Evolutionary conservation across 2,329 filamentous ascomycete species (phyloP).

Genomic region (Seiridium unicorne): DNA sequence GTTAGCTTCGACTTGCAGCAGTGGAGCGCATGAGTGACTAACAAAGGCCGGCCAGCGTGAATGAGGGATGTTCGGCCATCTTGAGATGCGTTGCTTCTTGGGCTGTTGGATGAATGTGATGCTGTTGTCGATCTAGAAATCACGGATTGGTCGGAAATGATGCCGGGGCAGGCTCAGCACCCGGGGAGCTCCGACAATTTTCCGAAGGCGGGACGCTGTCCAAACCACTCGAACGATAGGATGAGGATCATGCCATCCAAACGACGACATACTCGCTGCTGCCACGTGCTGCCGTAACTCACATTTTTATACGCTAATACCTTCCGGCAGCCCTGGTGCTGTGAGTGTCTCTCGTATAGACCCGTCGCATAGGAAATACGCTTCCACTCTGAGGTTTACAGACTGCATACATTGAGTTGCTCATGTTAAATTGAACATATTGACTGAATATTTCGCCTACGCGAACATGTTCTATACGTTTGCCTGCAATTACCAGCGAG

Average conservation of each 20-base stretch:
- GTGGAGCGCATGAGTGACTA: constrained; percentile 14
- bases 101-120: not conserved
- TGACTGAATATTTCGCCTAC: no score
- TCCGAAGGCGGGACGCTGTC: not conserved
- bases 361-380: no score
- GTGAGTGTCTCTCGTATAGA: no score
- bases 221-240: not conserved
- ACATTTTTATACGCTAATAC: no score
- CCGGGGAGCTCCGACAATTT: not conserved
- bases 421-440: no score
- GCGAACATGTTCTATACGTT: no score
- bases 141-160: not conserved
- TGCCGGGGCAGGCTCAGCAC: not conserved
- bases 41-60: constrained; percentile 37
- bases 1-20: not conserved
- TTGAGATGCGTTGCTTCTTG: not conserved
- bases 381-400: no score
- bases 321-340: no score
- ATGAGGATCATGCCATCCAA: not conserved
- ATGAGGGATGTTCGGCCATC: constrained; percentile 40
- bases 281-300: not conserved
- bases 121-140: not conserved
- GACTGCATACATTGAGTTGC: no score
- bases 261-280: not conserved
- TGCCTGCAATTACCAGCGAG: no score